Base-by-base conservation (phyloP, 176 grass and related monocot genomes). In the Oryza brachyantha region DNA sequence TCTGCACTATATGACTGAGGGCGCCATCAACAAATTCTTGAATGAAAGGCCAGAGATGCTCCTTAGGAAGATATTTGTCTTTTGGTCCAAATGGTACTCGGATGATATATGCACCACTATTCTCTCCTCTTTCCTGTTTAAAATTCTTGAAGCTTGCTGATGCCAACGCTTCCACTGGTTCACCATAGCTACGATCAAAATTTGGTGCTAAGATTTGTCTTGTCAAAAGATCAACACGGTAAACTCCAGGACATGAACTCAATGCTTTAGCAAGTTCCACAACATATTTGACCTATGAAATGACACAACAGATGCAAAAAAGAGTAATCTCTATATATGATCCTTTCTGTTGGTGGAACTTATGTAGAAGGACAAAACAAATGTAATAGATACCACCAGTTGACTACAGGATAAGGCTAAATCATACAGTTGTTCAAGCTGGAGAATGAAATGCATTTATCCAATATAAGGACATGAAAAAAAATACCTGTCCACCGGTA, bases 21-120 rank as follows among this genome's bases (percentile, higher is more conserved):
- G 92, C 88, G 57, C 92, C 88, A 82, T 94, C 92, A 82, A 94
- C 92, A 89, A 94, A 94, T 82, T 94, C 92, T 89, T 94, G 88
- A 84, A 91, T 84, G 52, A 88, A 88, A 62, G 92, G 92, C 92
- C 92, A 94, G 17, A 94, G 81, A 57, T 86, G 81, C 86, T 94
- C 92, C 84, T 94, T 94, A 71, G 92, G 72, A 66, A 94, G 78
- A 84, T 91, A 88, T 68, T 82, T 91, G 75, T 94, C 86, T 86
- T 73, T 94, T 2, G 88, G 92, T 35, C 92, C 92, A 91, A 94
- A 94, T 68, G 92, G 92, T 86, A 94, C 89, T 50, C 88, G 74
- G 60, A 86, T 81, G 38, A 94, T 94, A 86, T 94, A 86, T 61
- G 92, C 88, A 74, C 92, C 92, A 79, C 92, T 82, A 57, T 85